phyloP scores from a whole-genome alignment of 139 green algal species.

The Chlamydomonas sp. region DNA sequence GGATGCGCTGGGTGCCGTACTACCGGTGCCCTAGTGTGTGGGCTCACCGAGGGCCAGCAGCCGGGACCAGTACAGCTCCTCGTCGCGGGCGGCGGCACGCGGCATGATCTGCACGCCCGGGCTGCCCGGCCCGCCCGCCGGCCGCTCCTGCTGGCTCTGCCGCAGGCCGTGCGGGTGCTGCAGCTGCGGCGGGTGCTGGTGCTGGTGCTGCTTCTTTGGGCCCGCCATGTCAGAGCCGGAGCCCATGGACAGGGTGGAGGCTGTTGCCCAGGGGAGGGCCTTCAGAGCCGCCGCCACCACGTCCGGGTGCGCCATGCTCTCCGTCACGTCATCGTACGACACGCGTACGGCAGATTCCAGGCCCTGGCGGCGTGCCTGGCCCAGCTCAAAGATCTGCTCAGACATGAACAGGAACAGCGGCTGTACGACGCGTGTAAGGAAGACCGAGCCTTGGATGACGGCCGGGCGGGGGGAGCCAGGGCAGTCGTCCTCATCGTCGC shows the following conservation, averaged over 20 bases:
- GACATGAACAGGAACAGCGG: slow-evolving; percentile 78
- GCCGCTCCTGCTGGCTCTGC: not conserved
- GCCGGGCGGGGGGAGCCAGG: too few relatives aligned
- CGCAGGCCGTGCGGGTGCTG: not conserved
- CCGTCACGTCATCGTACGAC: slow-evolving; percentile 86
- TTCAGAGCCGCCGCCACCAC: slow-evolving; percentile 34
- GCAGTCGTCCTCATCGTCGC: not conserved
- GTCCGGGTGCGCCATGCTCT: slow-evolving; percentile 64
- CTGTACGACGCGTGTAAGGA: slow-evolving; percentile 54
- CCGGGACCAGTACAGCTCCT: slow-evolving; percentile 26
- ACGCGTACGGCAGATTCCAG: slow-evolving; percentile 66
- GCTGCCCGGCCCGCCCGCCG: too few relatives aligned
- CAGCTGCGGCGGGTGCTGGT: not conserved
- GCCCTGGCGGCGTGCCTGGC: slow-evolving; percentile 34
- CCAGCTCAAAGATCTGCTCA: slow-evolving; percentile 54
- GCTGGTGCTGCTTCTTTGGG: not conserved
- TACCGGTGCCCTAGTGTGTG: not conserved
- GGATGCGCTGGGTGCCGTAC: not conserved
- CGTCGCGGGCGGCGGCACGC: not conserved
- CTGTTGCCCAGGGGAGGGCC: slow-evolving; percentile 21
- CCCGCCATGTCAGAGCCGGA: not conserved
- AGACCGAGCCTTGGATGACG: not conserved
- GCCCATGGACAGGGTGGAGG: not conserved
- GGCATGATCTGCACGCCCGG: not conserved
- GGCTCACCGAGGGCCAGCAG: slow-evolving; percentile 13